phyloP scores from a whole-genome alignment of 2,329 filamentous ascomycete genomes.

The Alternaria metachromatica region DNA sequence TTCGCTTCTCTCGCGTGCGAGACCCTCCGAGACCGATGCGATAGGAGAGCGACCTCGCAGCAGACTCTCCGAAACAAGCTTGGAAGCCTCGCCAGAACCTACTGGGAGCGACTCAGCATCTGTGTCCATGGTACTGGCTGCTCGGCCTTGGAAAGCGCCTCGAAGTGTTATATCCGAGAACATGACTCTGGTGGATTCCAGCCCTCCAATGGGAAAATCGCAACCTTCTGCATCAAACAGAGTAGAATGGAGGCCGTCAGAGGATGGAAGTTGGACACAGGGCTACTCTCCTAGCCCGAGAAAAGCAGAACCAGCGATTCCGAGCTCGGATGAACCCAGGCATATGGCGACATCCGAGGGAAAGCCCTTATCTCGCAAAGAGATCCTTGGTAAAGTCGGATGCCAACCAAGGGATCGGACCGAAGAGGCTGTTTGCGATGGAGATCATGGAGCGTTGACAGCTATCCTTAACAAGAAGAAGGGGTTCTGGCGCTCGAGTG shows the following conservation, averaged over 20 bases:
- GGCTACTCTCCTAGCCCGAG: neutral
- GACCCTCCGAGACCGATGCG: neutral
- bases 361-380: constrained; percentile 18
- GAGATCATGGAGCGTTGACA: constrained; percentile 16
- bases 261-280: neutral
- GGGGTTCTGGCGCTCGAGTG: constrained; percentile 26
- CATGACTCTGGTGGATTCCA: neutral
- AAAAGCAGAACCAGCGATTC: neutral
- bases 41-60: neutral
- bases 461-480: constrained; percentile 26
- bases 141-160: neutral
- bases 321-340: neutral
- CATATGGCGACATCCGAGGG: neutral
- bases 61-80: constrained; percentile 5
- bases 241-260: neutral
- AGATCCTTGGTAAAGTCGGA: constrained; percentile 27
- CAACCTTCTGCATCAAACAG: neutral
- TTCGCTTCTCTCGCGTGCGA: constrained; percentile 15
- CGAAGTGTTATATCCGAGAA: neutral
- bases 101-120: neutral
- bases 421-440: constrained; percentile 29
- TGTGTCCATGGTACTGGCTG: neutral
- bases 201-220: neutral
- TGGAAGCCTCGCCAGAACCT: neutral
- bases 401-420: constrained; percentile 30